These are phyloP conservation scores for Rutidosis leptorrhynchoides DNA, from an alignment of 129 eudicot species.

Conservation along the genomic window DNA sequence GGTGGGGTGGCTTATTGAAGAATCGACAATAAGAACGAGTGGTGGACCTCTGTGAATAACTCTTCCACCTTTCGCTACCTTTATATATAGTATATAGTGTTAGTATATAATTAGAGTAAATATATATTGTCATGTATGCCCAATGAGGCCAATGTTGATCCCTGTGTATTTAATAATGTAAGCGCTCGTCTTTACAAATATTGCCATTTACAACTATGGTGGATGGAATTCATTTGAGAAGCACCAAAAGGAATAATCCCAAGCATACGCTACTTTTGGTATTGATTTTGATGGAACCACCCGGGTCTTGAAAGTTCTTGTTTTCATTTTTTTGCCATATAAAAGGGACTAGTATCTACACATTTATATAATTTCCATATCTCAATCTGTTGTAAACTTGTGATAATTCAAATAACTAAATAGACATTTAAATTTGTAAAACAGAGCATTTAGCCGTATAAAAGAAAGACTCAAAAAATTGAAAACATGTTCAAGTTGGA, in stretches of 20 bases:
- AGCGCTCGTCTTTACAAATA: not conserved
- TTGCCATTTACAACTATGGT: not conserved
- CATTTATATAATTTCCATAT: no score
- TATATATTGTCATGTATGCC: conserved; percentile 25
- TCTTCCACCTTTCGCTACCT: conserved; percentile 4
- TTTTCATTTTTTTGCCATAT: no score
- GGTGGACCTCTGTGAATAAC: conserved; percentile 25
- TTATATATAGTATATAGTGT: conserved; percentile 23
- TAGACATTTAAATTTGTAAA: no score
- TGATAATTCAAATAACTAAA: no score
- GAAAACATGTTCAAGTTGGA: no score
- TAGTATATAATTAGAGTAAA: conserved; percentile 27
- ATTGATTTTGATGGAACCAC: not conserved
- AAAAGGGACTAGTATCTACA: no score
- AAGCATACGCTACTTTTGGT: not conserved
- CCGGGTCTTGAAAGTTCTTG: not conserved
- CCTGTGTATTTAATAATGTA: conserved; percentile 12
- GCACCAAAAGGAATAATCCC: not conserved
- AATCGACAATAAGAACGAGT: conserved; percentile 5
- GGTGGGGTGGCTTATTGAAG: conserved; percentile 90
- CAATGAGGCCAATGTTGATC: conserved; percentile 4
- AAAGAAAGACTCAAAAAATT: no score
- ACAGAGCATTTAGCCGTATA: no score
- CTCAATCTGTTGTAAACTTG: no score
- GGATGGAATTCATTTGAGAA: not conserved